A percentile compares a stretch with the other conserved stretches of the same genome.
Conservation (phyloP, 2,329 filamentous ascomycete species). For the Nigrograna mackinnonii region DNA sequence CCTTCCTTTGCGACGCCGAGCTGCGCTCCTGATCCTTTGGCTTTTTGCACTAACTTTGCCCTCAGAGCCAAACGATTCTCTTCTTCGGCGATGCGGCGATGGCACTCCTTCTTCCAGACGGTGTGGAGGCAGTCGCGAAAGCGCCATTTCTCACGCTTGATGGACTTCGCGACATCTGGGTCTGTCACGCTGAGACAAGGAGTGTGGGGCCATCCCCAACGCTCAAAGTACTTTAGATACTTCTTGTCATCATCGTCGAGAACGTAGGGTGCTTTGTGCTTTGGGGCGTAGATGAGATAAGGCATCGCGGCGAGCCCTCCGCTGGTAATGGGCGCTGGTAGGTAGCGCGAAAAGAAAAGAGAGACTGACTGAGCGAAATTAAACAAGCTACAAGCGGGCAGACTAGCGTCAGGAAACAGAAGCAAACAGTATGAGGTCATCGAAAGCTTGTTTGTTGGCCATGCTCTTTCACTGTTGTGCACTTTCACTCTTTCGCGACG, state of each 20-base stretch:
- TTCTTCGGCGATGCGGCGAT: background rate
- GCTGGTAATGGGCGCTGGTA: too few relatives aligned
- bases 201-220: constrained; percentile 4
- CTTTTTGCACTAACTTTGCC: background rate
- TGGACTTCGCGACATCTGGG: background rate
- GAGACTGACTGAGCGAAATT: too few relatives aligned
- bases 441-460: too few relatives aligned
- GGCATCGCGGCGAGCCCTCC: constrained; percentile 5
- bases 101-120: background rate
- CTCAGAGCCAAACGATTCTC: background rate
- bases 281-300: constrained; percentile 3
- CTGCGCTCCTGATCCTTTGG: background rate
- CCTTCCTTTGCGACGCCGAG: background rate
- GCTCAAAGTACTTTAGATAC: constrained; percentile 3
- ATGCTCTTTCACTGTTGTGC: too few relatives aligned
- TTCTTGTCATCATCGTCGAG: constrained; percentile 3
- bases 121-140: background rate
- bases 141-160: background rate
- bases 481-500: too few relatives aligned
- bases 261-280: background rate
- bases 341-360: too few relatives aligned
- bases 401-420: too few relatives aligned
- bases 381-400: too few relatives aligned
- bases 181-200: background rate
- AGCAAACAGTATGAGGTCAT: too few relatives aligned